phyloP scores from a whole-genome alignment of 2,329 filamentous ascomycete genomes.

The Colletotrichum spinosum region DNA sequence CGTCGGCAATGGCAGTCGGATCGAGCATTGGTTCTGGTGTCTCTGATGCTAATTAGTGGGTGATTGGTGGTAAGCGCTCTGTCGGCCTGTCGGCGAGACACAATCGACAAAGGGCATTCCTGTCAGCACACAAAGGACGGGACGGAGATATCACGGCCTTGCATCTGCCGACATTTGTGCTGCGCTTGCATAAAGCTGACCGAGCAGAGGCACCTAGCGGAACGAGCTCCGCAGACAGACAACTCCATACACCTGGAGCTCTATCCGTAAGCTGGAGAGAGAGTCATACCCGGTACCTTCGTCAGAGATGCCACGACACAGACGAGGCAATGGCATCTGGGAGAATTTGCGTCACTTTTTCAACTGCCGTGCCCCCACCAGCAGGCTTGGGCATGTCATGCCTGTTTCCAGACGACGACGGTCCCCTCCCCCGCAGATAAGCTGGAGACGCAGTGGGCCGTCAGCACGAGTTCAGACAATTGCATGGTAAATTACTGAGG shows the following conservation, averaged over 20 bases:
- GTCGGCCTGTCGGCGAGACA: constrained; percentile 1
- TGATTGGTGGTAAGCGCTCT: neutral
- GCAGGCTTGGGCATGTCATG: constrained; percentile 22
- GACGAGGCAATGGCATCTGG: neutral
- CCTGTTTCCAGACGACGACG: constrained; percentile 10
- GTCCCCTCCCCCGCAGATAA: constrained; percentile 31
- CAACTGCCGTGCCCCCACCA: constrained; percentile 36
- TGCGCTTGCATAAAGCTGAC: no score
- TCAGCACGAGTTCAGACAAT: neutral
- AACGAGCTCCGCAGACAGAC: no score
- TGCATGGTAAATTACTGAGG: no score
- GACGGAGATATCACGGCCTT: no score
- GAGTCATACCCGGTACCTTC: neutral
- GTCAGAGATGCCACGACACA: neutral
- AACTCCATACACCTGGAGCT: no score
- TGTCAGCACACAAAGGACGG: neutral
- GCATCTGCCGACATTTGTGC: neutral
- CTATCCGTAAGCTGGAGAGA: neutral
- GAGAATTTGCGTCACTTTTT: neutral
- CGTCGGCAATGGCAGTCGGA: constrained; percentile 27
- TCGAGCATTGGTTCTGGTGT: constrained; percentile 13
- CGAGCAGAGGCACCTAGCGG: no score
- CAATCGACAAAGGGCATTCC: neutral
- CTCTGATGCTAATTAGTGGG: constrained; percentile 1
- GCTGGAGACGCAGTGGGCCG: neutral